phyloP scores from a whole-genome alignment of 768 basidiomycete species.

The Flagelloscypha sp. region DNA sequence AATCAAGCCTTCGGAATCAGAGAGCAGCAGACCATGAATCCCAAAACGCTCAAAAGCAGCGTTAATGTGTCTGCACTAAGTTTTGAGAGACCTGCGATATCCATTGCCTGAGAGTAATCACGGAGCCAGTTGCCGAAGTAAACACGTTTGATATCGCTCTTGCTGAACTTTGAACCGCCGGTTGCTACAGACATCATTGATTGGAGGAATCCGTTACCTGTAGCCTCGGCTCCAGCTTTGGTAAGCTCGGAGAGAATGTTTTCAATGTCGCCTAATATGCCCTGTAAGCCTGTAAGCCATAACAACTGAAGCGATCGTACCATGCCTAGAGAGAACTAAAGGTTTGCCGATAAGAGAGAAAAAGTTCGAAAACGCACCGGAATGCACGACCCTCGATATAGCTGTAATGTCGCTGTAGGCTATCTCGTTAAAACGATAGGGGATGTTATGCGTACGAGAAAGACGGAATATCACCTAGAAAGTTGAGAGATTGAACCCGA shows the following conservation, averaged over 20 bases:
- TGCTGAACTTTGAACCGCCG: conserved; percentile 52
- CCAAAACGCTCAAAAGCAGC: conserved; percentile 47
- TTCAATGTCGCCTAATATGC: conserved; percentile 76
- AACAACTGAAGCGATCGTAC: no score
- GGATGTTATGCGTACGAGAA: no score
- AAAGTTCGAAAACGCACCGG: no score
- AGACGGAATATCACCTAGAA: no score
- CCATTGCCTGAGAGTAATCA: conserved; percentile 68
- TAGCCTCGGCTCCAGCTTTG: conserved; percentile 42
- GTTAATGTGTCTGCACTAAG: conserved; percentile 57
- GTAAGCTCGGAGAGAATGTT: conserved; percentile 52
- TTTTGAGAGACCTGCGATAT: conserved; percentile 62
- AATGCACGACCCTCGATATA: conserved; percentile 83
- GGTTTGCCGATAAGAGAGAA: no score
- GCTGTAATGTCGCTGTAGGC: no score
- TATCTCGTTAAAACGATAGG: no score
- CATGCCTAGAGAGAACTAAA: no score
- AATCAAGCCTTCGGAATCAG: not conserved
- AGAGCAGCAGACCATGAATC: conserved; percentile 38
- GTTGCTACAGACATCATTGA: conserved; percentile 35
- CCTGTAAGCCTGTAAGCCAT: no score
- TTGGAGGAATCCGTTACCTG: conserved; percentile 36
- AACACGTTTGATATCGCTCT: conserved; percentile 59
- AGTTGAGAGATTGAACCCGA: no score
- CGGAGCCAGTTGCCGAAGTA: conserved; percentile 64